Evolutionary conservation across 2,329 filamentous ascomycete genomes (phyloP), one percentile per base, ranked within the genome.

Genomic region (Stylonectria norvegica): DNA sequence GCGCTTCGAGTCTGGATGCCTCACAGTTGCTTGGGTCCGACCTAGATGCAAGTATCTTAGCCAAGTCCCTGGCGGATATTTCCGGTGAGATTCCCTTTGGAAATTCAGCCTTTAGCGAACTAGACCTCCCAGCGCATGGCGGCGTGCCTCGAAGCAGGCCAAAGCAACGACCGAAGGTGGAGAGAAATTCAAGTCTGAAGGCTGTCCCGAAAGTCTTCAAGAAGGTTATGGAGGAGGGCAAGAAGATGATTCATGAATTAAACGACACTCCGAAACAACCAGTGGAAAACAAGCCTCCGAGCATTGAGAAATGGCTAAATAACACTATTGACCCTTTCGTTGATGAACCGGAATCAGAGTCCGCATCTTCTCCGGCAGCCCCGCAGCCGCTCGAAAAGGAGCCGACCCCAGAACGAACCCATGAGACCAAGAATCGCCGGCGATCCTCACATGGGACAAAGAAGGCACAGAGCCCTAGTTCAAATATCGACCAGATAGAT

Each of bases 291-390:
- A 73, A 78, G 30, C 79, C 80, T 5, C 76, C 74, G 1, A 83
- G 73, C 52, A 84, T 84, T 38, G 80, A 84, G 56, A 81, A 73
- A 16, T 84, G 80, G 80, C 65, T 84, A 18, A 78, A 76, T 53
- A 72, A 68, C 16, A 84, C 80, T 0, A 72, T 81, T 11, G 80
- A 83, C 50, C 78, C 79, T 4, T 81, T 81, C 53, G 68, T 81
- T 3, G 78, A 82, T 12, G 48, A 54, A n/a, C 29, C 41, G 6
- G 48, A 51, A 6, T 34, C 36, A 22, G 38, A 52, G 29, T 43
- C 47, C 17, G 30, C 41, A 8, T 27, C n/a, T n/a, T n/a, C 15
- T 29, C 25, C 39, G 11, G 38, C 45, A 30, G 19, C 31, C n/a
- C 25, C 29, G n/a, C 30, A 9, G 28, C 29, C 11, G 19, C n/a